phyloP scores from a whole-genome alignment of 2,329 filamentous ascomycete species.

The Paracoccidioides lutzii region DNA sequence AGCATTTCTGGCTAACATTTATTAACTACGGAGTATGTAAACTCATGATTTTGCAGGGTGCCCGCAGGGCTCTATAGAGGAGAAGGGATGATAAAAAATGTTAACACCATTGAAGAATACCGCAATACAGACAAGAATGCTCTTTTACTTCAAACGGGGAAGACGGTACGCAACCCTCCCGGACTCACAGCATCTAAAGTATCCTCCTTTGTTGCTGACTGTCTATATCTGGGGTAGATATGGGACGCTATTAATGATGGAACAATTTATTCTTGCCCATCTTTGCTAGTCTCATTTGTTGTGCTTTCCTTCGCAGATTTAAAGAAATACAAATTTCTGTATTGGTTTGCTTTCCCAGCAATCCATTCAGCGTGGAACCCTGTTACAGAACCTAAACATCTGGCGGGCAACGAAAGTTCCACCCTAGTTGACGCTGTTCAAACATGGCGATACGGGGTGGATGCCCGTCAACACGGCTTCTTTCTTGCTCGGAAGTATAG shows the following conservation, averaged over 20 bases:
- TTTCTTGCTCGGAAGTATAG: slow-evolving; percentile 75
- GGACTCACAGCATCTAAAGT: no score
- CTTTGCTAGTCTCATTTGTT: slow-evolving; percentile 75
- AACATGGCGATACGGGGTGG: slow-evolving; percentile 73
- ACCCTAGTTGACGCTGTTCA: slow-evolving; percentile 70
- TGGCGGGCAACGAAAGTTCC: slow-evolving; percentile 59
- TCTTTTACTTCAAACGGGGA: slow-evolving; percentile 64
- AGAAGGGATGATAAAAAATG: slow-evolving; percentile 89
- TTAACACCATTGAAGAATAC: slow-evolving; percentile 92
- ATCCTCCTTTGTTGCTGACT: background rate
- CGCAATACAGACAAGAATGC: slow-evolving; percentile 66
- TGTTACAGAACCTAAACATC: slow-evolving; percentile 21
- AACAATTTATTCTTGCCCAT: slow-evolving; percentile 89
- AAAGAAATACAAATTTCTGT: slow-evolving; percentile 96
- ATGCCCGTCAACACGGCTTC: slow-evolving; percentile 80
- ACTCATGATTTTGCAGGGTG: slow-evolving; percentile 35
- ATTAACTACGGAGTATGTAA: background rate
- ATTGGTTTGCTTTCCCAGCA: slow-evolving; percentile 94
- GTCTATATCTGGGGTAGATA: slow-evolving; percentile 44
- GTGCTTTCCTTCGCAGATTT: slow-evolving; percentile 88
- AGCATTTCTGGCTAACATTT: background rate
- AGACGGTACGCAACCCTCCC: slow-evolving; percentile 44
- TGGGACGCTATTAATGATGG: slow-evolving; percentile 97
- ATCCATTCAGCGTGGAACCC: slow-evolving; percentile 77
- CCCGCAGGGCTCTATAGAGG: slow-evolving; percentile 64